Evolutionary conservation across 2,329 filamentous ascomycete genomes (phyloP).

Genomic region (Aspergillus novoparasiticus): DNA sequence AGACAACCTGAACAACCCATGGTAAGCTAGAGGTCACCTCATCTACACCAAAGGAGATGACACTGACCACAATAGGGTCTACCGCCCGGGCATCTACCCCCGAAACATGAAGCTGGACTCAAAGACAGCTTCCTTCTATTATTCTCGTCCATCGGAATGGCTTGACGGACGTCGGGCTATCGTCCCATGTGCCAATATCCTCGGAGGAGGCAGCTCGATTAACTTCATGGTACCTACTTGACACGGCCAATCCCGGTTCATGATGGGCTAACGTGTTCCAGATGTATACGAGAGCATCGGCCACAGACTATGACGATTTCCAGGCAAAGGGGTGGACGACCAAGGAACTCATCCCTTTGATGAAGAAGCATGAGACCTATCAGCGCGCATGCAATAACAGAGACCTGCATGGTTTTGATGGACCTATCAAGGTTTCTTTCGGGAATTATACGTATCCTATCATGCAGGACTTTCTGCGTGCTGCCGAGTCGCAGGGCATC

Average conservation of each 20-base stretch:
- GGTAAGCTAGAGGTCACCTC: constrained; percentile 33
- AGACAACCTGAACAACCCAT: constrained; percentile 76
- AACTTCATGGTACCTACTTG: constrained; percentile 67
- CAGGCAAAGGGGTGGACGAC: constrained; percentile 79
- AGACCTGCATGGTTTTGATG: constrained; percentile 72
- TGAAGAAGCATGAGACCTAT: constrained; percentile 81
- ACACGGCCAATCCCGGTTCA: neutral
- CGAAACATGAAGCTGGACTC: constrained; percentile 78
- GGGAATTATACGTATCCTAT: constrained; percentile 80
- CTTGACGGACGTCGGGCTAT: constrained; percentile 71
- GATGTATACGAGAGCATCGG: constrained; percentile 74
- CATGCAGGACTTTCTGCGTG: constrained; percentile 77
- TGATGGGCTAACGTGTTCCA: constrained; percentile 26
- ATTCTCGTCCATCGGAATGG: constrained; percentile 73
- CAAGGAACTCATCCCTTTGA: constrained; percentile 72
- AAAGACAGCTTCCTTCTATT: constrained; percentile 80
- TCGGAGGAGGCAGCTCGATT: constrained; percentile 73
- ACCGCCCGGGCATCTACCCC: constrained; percentile 75
- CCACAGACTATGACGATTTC: constrained; percentile 77
- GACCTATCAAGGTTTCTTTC: constrained; percentile 81
- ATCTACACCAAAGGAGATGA: neutral
- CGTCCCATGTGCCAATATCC: constrained; percentile 72
- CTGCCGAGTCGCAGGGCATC: constrained; percentile 72
- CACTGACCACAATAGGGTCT: constrained; percentile 57
- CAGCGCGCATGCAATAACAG: constrained; percentile 65